A percentile compares a stretch with the other conserved stretches of the same genome.
Conservation (phyloP, 805 yeast species). For the Metschnikowia lochheadii region DNA sequence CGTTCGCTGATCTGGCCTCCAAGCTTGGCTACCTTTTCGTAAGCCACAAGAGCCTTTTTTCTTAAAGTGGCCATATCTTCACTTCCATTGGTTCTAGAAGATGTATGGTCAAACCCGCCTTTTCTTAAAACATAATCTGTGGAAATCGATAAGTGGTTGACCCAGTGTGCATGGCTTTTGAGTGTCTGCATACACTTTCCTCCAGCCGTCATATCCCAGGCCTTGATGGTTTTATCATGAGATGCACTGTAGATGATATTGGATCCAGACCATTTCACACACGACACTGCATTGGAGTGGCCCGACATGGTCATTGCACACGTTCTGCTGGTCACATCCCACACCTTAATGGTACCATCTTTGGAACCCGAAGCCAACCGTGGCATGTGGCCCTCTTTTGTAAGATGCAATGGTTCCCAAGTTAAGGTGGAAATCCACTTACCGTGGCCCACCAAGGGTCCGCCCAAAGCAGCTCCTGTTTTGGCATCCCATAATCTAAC, state of each 20-base stretch:
- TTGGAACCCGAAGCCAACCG: constrained; percentile 84
- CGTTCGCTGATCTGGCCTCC: constrained; percentile 61
- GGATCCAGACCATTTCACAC: constrained; percentile 96
- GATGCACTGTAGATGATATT: constrained; percentile 83
- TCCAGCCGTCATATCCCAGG: constrained; percentile 74
- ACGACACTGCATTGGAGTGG: constrained; percentile 83
- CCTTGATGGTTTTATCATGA: constrained; percentile 89
- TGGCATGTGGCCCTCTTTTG: constrained; percentile 59
- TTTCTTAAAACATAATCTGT: constrained; percentile 84
- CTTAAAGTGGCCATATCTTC: constrained; percentile 27
- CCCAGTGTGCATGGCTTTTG: constrained; percentile 96
- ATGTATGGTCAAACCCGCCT: constrained; percentile 79
- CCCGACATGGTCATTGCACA: constrained; percentile 75
- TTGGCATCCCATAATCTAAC: constrained; percentile 81
- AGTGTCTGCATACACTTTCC: constrained; percentile 78
- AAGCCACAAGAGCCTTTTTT: constrained; percentile 53
- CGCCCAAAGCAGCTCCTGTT: constrained; percentile 71
- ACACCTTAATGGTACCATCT: constrained; percentile 82
- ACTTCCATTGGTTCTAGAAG: constrained; percentile 37
- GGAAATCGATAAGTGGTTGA: constrained; percentile 85
- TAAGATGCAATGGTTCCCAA: constrained; percentile 93
- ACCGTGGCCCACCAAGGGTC: constrained; percentile 71
- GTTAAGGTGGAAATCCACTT: constrained; percentile 87
- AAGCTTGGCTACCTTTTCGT: constrained; percentile 58
- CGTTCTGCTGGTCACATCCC: constrained; percentile 76